phyloP scores from a whole-genome alignment of 2,329 filamentous ascomycete species.

The Cytospora piceicola region DNA sequence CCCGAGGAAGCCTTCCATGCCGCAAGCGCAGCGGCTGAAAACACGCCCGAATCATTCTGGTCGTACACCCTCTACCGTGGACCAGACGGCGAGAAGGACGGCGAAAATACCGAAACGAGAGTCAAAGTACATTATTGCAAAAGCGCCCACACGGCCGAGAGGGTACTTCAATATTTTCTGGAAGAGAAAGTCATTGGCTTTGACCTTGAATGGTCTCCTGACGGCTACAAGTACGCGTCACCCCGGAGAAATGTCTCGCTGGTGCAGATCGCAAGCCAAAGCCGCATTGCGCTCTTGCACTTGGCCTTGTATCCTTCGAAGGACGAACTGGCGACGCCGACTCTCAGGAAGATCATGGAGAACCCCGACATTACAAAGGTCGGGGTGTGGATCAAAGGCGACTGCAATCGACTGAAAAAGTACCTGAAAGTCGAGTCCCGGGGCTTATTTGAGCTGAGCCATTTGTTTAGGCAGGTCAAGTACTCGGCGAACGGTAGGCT shows the following conservation, averaged over 20 bases:
- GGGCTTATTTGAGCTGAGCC: conserved; percentile 79
- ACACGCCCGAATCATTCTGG: conserved; percentile 64
- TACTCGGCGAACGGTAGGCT: conserved; percentile 58
- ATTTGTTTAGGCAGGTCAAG: conserved; percentile 78
- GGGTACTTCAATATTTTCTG: conserved; percentile 68
- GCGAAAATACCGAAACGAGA: conserved; percentile 45
- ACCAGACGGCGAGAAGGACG: conserved; percentile 43
- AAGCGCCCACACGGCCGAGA: conserved; percentile 68
- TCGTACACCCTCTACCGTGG: conserved; percentile 69
- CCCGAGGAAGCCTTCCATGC: conserved; percentile 49
- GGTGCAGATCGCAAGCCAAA: conserved; percentile 79
- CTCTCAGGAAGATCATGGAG: conserved; percentile 73
- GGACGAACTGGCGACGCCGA: conserved; percentile 68
- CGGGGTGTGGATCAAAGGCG: conserved; percentile 76
- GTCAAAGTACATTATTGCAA: conserved; percentile 80
- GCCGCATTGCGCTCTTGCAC: conserved; percentile 81
- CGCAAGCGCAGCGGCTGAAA: conserved; percentile 52
- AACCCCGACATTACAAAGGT: conserved; percentile 70
- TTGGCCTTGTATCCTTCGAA: conserved; percentile 64
- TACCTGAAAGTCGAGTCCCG: conserved; percentile 65
- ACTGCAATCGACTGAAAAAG: conserved; percentile 69
- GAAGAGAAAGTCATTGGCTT: conserved; percentile 77
- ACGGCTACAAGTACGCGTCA: conserved; percentile 50
- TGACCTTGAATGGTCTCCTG: conserved; percentile 81
- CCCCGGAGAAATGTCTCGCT: conserved; percentile 75